Percentiles rank a stretch among this genome's conserved stretches.
phyloP scores from a whole-genome alignment of 331 rosid genomes.

The Saraca asoca region DNA sequence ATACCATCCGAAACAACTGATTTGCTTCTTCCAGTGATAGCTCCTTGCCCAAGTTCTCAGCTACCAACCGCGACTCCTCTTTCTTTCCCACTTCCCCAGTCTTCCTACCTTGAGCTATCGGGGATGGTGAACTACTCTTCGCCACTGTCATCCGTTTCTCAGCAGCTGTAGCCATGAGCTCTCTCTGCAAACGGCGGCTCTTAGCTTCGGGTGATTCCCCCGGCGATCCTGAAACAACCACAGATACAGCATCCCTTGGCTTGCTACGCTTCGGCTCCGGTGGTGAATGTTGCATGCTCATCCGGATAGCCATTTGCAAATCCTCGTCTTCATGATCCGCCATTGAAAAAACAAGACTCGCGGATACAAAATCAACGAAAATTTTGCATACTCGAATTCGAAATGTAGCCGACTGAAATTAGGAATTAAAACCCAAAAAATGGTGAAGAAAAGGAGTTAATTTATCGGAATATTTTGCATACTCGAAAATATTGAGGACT shows the following conservation, averaged over 20 bases:
- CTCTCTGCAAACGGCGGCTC: conserved; percentile 71
- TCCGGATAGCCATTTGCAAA: conserved; percentile 75
- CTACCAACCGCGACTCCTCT: conserved; percentile 40
- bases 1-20: conserved; percentile 75
- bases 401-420: too few species aligned
- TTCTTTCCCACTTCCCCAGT: conserved; percentile 35
- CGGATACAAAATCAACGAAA: conserved; percentile 47
- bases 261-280: conserved; percentile 95
- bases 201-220: conserved; percentile 66
- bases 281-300: conserved; percentile 83
- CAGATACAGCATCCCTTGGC: conserved; percentile 61
- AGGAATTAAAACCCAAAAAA: background rate
- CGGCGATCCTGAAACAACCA: conserved; percentile 46
- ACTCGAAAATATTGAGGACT: too few species aligned
- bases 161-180: conserved; percentile 94
- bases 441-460: conserved; percentile 32
- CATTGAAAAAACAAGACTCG: conserved; percentile 45
- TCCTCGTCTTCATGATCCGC: conserved; percentile 95
- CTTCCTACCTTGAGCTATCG: conserved; percentile 41
- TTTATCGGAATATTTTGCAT: background rate
- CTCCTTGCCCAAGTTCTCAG: conserved; percentile 57
- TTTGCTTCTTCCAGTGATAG: conserved; percentile 62
- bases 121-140: conserved; percentile 31
- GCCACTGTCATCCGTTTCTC: conserved; percentile 72
- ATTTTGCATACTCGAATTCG: conserved; percentile 3